Percentiles rank a stretch among this genome's conserved stretches.
These are phyloP conservation scores for Metschnikowia lachancei DNA, from an alignment of 805 yeast species.

Conservation along the genomic window DNA sequence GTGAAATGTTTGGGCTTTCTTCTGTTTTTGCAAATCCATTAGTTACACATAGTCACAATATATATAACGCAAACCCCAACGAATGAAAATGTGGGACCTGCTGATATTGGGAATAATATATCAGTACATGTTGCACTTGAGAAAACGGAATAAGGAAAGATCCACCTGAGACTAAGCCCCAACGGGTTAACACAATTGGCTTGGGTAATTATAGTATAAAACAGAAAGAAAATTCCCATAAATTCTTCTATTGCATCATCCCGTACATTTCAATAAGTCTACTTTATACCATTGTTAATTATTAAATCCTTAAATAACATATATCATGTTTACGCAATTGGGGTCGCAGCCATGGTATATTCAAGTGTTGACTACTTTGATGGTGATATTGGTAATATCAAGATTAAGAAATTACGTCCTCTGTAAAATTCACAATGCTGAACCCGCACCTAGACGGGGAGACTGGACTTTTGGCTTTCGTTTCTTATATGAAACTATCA, in stretches of 20 bases:
- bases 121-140: not conserved
- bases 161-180: not conserved
- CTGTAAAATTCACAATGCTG: slow-evolving; percentile 4
- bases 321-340: not conserved
- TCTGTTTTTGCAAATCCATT: not conserved
- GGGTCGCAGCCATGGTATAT: slow-evolving; percentile 3
- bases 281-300: no score
- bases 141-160: no score
- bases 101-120: not conserved
- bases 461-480: slow-evolving; percentile 15
- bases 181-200: no score
- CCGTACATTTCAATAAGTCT: no score
- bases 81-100: not conserved
- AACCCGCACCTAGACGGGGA: slow-evolving; percentile 3
- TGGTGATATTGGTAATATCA: not conserved
- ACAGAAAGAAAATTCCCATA: no score
- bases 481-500: slow-evolving; percentile 8
- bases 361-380: not conserved
- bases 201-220: no score
- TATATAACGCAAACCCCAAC: not conserved
- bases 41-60: not conserved
- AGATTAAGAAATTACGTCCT: not conserved
- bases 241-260: no score
- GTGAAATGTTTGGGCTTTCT: not conserved
- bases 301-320: not conserved